These are phyloP conservation scores for Biscutella laevigata DNA, from an alignment of 441 rosid species.

Conservation along the genomic window DNA sequence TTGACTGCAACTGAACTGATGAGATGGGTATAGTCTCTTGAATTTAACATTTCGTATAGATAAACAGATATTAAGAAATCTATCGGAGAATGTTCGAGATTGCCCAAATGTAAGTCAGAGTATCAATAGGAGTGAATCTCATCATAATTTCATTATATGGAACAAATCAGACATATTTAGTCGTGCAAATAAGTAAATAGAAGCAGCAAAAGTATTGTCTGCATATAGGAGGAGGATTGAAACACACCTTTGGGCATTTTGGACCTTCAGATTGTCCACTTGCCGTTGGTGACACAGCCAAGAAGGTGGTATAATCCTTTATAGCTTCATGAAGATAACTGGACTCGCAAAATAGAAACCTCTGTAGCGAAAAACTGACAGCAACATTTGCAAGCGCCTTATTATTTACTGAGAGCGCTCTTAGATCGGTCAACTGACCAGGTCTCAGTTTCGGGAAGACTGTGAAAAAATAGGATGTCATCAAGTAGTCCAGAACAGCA, in stretches of 20 bases:
- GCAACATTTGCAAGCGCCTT: conserved; percentile 77
- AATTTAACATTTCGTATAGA: not conserved
- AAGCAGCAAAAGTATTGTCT: conserved; percentile 2
- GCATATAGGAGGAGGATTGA: not conserved
- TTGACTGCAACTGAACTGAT: not conserved
- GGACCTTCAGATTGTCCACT: conserved; percentile 45
- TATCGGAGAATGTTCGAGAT: not conserved
- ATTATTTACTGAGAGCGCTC: conserved; percentile 78
- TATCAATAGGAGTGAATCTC: not conserved
- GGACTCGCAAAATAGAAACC: conserved; percentile 59
- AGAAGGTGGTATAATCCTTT: conserved; percentile 44
- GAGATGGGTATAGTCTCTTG: not conserved
- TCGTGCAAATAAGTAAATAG: not conserved
- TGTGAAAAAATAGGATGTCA: conserved; percentile 77
- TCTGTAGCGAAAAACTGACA: conserved; percentile 48
- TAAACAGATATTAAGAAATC: not conserved
- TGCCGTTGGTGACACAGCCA: conserved; percentile 32
- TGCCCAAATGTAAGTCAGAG: not conserved
- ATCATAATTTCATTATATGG: not conserved
- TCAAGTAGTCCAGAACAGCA: conserved; percentile 89
- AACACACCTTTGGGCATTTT: conserved; percentile 81
- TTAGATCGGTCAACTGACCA: conserved; percentile 89
- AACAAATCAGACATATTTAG: not conserved
- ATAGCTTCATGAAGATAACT: conserved; percentile 47
- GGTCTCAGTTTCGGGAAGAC: conserved; percentile 82